phyloP scores from a whole-genome alignment of 768 basidiomycete genomes.

The Trametes elegans region DNA sequence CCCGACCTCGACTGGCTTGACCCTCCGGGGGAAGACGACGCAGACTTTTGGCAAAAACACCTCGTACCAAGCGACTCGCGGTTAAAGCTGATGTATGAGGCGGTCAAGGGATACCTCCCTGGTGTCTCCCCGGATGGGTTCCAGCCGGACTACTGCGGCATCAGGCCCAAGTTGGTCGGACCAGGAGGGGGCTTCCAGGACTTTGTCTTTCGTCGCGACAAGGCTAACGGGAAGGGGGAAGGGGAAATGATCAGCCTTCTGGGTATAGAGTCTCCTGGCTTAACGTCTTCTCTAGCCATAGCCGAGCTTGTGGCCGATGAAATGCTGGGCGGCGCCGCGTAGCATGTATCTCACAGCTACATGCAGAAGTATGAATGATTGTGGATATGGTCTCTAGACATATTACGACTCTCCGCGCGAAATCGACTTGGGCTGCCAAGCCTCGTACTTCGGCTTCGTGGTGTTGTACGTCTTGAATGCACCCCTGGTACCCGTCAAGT shows the following conservation, averaged over 20 bases:
- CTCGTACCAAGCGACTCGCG: slow-evolving; percentile 63
- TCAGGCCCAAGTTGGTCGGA: slow-evolving; percentile 83
- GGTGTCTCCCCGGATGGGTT: slow-evolving; percentile 57
- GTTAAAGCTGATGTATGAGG: slow-evolving; percentile 62
- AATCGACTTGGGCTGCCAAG: slow-evolving; percentile 78
- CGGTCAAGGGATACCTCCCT: slow-evolving; percentile 75
- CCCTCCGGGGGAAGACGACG: slow-evolving; percentile 43
- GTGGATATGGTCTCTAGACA: neutral
- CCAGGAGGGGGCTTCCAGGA: slow-evolving; percentile 80
- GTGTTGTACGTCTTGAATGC: slow-evolving; percentile 91
- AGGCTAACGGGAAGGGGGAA: slow-evolving; percentile 33
- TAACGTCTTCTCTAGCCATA: slow-evolving; percentile 85
- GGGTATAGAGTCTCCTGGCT: slow-evolving; percentile 91
- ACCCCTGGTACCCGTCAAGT: slow-evolving; percentile 89
- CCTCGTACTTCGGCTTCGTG: slow-evolving; percentile 71
- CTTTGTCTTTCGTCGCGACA: slow-evolving; percentile 71
- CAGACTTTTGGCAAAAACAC: slow-evolving; percentile 75
- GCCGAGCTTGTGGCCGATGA: slow-evolving; percentile 79
- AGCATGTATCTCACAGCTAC: neutral
- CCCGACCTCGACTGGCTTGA: slow-evolving; percentile 90
- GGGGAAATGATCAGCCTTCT: slow-evolving; percentile 72
- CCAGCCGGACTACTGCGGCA: slow-evolving; percentile 79
- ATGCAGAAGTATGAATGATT: slow-evolving; percentile 2
- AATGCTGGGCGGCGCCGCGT: slow-evolving; percentile 35
- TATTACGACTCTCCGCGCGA: slow-evolving; percentile 39